Percentiles rank a stretch among this genome's conserved stretches.
phyloP scores from a whole-genome alignment of 352 stramenopile genomes.

The Plasmopara muralis region DNA sequence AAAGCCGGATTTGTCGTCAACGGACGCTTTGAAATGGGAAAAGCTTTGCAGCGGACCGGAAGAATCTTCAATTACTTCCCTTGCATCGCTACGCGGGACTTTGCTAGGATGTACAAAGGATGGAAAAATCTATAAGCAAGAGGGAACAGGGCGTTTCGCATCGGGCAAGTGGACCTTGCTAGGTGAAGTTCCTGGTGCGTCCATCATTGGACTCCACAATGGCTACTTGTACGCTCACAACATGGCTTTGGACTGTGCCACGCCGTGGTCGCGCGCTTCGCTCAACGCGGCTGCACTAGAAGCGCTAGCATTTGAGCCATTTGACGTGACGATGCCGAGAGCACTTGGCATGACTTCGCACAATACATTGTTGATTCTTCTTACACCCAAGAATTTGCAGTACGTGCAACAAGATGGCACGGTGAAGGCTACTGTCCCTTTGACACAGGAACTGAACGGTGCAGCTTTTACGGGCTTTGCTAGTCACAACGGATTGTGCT shows the following conservation, averaged over 20 bases:
- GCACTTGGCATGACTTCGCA: slow-evolving; percentile 66
- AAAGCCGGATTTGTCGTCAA: no score
- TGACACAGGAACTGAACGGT: no score
- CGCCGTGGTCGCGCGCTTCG: slow-evolving; percentile 43
- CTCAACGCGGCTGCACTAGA: slow-evolving; percentile 45
- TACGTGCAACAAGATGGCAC: slow-evolving; percentile 32
- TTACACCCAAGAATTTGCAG: slow-evolving; percentile 35
- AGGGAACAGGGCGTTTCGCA: slow-evolving; percentile 25
- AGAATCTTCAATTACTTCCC: no score
- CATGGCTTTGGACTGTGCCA: not conserved
- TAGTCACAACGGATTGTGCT: slow-evolving; percentile 80
- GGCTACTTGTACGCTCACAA: slow-evolving; percentile 45
- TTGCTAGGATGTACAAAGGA: no score
- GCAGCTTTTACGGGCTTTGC: slow-evolving; percentile 49
- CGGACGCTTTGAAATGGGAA: no score
- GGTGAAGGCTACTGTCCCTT: no score
- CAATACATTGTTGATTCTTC: slow-evolving; percentile 64
- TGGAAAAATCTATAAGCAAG: no score
- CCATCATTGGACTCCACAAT: slow-evolving; percentile 65
- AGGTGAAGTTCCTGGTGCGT: slow-evolving; percentile 32
- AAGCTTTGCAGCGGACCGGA: no score
- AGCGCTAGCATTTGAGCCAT: slow-evolving; percentile 39
- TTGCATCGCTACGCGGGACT: no score
- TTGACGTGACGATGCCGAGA: slow-evolving; percentile 15
- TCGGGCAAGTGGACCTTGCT: slow-evolving; percentile 56